These are phyloP conservation scores for Heritiera littoralis DNA, from an alignment of 345 rosid species.

Conservation along the genomic window DNA sequence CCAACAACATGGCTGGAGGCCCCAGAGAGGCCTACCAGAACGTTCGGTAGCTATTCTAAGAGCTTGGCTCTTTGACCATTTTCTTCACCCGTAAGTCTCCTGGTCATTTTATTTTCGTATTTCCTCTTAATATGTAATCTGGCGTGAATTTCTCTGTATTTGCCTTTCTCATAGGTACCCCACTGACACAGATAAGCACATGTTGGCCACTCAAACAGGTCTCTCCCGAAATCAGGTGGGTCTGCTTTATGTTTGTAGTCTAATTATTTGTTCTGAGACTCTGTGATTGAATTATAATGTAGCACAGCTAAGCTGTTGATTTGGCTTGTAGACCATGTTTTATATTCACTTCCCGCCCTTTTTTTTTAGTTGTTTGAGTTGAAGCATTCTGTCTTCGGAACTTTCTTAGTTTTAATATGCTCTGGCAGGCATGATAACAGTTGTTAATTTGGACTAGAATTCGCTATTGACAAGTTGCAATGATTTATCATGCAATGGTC, in stretches of 20 bases:
- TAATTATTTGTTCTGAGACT: slow-evolving; percentile 1
- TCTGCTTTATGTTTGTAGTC: background rate
- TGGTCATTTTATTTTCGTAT: background rate
- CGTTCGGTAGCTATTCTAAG: slow-evolving; percentile 57
- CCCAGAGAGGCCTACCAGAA: slow-evolving; percentile 72
- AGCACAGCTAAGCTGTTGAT: slow-evolving; percentile 13
- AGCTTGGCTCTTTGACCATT: slow-evolving; percentile 74
- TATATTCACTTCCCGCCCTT: background rate
- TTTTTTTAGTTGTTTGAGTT: background rate
- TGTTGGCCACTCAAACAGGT: slow-evolving; percentile 63
- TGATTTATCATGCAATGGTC: background rate
- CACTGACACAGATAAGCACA: slow-evolving; percentile 60
- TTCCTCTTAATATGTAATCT: background rate
- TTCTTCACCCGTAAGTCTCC: slow-evolving; percentile 68
- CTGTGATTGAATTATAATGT: slow-evolving; percentile 24
- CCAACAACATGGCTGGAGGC: slow-evolving; percentile 61
- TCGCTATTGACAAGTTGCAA: background rate
- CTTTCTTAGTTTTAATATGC: background rate
- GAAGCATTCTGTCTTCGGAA: background rate
- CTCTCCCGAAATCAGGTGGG: slow-evolving; percentile 61
- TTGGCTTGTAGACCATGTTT: background rate
- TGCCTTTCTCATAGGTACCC: slow-evolving; percentile 49
- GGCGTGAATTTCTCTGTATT: background rate
- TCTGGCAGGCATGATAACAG: background rate
- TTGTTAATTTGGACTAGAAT: background rate